Conservation (phyloP, 2,329 filamentous ascomycete genomes). For the Ceratocystis diversiconidia region DNA sequence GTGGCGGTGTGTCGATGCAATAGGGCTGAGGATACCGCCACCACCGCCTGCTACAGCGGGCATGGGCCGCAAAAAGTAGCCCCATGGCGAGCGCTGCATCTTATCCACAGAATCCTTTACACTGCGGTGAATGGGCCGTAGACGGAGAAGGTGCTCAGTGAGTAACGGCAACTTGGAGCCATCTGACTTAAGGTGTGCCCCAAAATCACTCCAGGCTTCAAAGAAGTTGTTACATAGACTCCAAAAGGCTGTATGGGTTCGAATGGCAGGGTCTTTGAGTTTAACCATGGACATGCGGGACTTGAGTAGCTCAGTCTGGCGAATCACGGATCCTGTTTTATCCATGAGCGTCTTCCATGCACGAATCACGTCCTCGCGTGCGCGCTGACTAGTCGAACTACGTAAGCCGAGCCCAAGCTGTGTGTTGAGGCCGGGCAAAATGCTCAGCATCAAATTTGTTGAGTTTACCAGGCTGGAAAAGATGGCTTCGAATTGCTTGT, state of each 20-base stretch:
- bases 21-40: conserved; percentile 16
- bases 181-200: conserved; percentile 41
- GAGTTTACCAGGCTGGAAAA: conserved; percentile 62
- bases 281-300: conserved; percentile 64
- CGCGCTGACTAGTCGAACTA: conserved; percentile 45
- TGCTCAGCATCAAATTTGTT: conserved; percentile 57
- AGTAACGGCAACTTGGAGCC: conserved; percentile 38
- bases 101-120: conserved; percentile 66
- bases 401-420: conserved; percentile 53
- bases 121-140: conserved; percentile 68
- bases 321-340: conserved; percentile 55
- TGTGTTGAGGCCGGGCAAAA: conserved; percentile 53
- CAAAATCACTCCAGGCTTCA: conserved; percentile 54
- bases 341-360: conserved; percentile 58
- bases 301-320: conserved; percentile 60
- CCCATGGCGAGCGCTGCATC: conserved; percentile 50
- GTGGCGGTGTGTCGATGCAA: conserved; percentile 14
- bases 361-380: conserved; percentile 41
- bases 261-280: conserved; percentile 65
- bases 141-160: conserved; percentile 54
- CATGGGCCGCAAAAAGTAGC: conserved; percentile 28
- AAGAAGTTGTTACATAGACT: conserved; percentile 62
- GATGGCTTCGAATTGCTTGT: conserved; percentile 67
- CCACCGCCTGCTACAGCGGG: conserved; percentile 15
- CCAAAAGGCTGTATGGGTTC: conserved; percentile 49